Conservation (phyloP, 2,329 filamentous ascomycete species). For the Ophidiomyces ophidiicola region DNA sequence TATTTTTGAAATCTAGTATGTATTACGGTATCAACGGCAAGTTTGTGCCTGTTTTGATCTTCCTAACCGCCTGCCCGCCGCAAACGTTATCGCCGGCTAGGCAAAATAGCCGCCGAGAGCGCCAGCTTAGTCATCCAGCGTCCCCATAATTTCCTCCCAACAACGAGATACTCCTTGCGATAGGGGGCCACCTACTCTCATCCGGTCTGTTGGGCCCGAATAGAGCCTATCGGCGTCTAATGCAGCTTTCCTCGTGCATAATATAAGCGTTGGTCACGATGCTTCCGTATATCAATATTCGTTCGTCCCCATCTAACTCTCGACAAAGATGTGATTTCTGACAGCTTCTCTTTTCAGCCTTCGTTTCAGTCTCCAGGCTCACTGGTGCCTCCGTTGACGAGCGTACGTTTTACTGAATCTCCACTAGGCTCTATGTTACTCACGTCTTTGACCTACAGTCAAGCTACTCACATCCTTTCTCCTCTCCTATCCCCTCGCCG, state of each 20-base stretch:
- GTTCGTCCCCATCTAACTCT: constrained; percentile 29
- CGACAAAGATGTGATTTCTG: constrained; percentile 14
- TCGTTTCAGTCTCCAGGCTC: constrained; percentile 44
- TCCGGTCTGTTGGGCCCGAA: background rate
- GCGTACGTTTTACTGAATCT: constrained; percentile 32
- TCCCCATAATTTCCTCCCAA: too few species aligned
- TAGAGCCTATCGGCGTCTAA: background rate
- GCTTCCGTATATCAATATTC: constrained; percentile 52
- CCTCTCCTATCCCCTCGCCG: constrained; percentile 83
- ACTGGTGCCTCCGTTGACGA: constrained; percentile 55
- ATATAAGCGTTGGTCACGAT: constrained; percentile 31
- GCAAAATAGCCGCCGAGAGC: too few species aligned
- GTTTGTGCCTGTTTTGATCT: too few species aligned
- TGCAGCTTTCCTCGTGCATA: background rate
- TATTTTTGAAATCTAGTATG: too few species aligned
- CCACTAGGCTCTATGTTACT: background rate
- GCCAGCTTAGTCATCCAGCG: too few species aligned
- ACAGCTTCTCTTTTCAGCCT: constrained; percentile 38
- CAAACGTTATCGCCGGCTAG: too few species aligned
- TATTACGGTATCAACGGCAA: too few species aligned
- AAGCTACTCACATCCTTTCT: constrained; percentile 88
- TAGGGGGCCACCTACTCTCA: too few species aligned
- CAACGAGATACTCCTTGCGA: too few species aligned
- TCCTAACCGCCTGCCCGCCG: too few species aligned
- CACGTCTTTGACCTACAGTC: constrained; percentile 46